Base-by-base conservation (phyloP, 148 eudicot genomes). In the Camellia sinensis region DNA sequence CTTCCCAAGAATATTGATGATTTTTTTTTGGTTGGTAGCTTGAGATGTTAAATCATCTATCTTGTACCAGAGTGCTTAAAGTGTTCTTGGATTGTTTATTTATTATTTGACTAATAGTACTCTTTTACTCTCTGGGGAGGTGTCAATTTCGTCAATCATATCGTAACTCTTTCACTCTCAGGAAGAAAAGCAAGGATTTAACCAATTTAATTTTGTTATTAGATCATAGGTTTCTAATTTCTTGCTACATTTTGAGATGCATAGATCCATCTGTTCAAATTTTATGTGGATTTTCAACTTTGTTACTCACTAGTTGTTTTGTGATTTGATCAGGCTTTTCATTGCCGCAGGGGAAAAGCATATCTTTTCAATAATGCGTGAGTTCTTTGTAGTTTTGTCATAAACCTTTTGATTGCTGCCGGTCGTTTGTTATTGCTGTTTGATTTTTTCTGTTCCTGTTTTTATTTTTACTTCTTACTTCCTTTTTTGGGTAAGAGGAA, bases 311-410 rank as follows among this genome's bases (percentile, higher is more conserved):
- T 66, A n/a, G 71, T 69, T 71, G 17, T 29, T 71, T 46, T 60
- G 43, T 50, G 52, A 52, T 76, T 45, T 85, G 78, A 67, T 68
- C 91, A 94, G 98, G 87, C 86, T 77, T 94, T 92, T 80, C 91
- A 90, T 68, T 82, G 93, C 83, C 91, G 90, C 50, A 86, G 91
- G 87, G 98, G 98, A 79, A 94, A 90, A 76, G 98, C 98, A 62
- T 95, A 90, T 86, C 86, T 95, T 79, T 90, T 93, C 83, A 90
- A 82, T 61, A 90, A 85, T 15, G 93, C 82, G 98, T 95, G 83
- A 95, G 98, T 89, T 80, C 71, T 76, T 76, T 66, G 19, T 75
- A n/a, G 4, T 46, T 15, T 45, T 21, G 22, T 4, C 1, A 29
- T 7, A 18, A 5, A 64, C 52, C n/a, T 14, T 67, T 43, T 11